A percentile compares a stretch with the other conserved stretches of the same genome.
Evolutionary conservation across 495 filamentous ascomycete species (phyloP).

Genomic region (Xeromyces bisporus): DNA sequence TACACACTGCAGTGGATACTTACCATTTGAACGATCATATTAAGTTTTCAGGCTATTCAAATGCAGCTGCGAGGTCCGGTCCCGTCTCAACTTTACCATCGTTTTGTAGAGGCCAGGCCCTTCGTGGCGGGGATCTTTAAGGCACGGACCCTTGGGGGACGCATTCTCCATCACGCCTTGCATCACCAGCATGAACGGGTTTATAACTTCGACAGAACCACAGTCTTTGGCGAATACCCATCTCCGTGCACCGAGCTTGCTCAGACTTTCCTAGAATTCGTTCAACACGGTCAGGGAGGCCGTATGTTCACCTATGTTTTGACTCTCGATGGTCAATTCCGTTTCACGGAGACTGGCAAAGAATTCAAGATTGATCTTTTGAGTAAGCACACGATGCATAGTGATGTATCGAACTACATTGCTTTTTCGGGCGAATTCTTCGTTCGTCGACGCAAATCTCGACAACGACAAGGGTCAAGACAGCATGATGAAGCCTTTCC

Average conservation of each 20-base stretch:
- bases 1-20: constrained; percentile 2
- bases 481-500: constrained; percentile 6
- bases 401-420: constrained; percentile 74
- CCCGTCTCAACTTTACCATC: constrained; percentile 62
- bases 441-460: constrained; percentile 46
- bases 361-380: constrained; percentile 87
- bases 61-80: constrained; percentile 76
- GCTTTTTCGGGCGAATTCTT: constrained; percentile 91
- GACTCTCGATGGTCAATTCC: constrained; percentile 66
- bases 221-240: constrained; percentile 46
- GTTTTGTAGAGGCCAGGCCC: constrained; percentile 82
- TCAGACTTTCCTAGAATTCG: constrained; percentile 68
- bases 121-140: constrained; percentile 84
- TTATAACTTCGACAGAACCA: constrained; percentile 68
- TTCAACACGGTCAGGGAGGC: constrained; percentile 67
- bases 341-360: constrained; percentile 88
- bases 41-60: constrained; percentile 82
- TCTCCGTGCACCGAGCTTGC: constrained; percentile 45
- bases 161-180: constrained; percentile 63
- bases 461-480: constrained; percentile 14
- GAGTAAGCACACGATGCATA: constrained; percentile 91
- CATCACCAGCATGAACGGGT: constrained; percentile 79
- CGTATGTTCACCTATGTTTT: constrained; percentile 86
- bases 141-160: constrained; percentile 53
- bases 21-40: background rate